Evolutionary conservation across 78 protist genomes (phyloP).

Genomic region (Goniomonas avonlea): DNA sequence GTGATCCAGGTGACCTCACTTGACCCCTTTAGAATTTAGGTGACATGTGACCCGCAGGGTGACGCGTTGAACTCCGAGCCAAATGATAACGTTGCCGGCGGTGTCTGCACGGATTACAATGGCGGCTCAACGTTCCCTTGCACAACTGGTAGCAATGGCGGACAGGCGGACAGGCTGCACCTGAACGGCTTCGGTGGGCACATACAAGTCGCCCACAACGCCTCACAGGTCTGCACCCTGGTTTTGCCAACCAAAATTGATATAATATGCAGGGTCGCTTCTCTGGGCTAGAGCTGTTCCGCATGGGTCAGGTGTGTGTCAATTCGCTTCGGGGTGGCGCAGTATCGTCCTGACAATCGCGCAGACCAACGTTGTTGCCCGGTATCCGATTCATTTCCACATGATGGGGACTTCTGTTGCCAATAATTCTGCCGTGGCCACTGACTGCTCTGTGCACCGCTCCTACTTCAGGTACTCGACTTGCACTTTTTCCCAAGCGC

Average conservation of each 20-base stretch:
- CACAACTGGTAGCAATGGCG: too few relatives aligned
- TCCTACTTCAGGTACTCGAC: slow-evolving; percentile 41
- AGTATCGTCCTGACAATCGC: too few relatives aligned
- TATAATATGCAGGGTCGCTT: too few relatives aligned
- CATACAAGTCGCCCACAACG: background rate
- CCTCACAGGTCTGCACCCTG: too few relatives aligned
- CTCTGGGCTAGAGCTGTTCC: slow-evolving; percentile 34
- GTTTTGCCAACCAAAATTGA: too few relatives aligned
- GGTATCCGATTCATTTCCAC: slow-evolving; percentile 65
- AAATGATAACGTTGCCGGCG: background rate
- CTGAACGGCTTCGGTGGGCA: slow-evolving; percentile 29
- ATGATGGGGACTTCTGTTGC: slow-evolving; percentile 9
- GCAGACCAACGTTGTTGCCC: slow-evolving; percentile 46
- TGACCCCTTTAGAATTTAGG: too few relatives aligned
- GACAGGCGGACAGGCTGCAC: background rate
- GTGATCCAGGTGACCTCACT: too few relatives aligned
- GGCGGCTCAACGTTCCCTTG: background rate
- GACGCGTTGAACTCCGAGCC: slow-evolving; percentile 20
- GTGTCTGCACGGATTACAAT: background rate
- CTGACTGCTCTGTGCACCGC: slow-evolving; percentile 33
- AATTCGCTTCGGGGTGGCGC: too few relatives aligned
- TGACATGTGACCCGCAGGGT: too few relatives aligned
- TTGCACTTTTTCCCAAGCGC: too few relatives aligned
- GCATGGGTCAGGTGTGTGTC: slow-evolving; percentile 69
- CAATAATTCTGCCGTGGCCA: background rate